Base-by-base conservation (phyloP, 2,329 filamentous ascomycete genomes). In the Colletotrichum tanaceti region DNA sequence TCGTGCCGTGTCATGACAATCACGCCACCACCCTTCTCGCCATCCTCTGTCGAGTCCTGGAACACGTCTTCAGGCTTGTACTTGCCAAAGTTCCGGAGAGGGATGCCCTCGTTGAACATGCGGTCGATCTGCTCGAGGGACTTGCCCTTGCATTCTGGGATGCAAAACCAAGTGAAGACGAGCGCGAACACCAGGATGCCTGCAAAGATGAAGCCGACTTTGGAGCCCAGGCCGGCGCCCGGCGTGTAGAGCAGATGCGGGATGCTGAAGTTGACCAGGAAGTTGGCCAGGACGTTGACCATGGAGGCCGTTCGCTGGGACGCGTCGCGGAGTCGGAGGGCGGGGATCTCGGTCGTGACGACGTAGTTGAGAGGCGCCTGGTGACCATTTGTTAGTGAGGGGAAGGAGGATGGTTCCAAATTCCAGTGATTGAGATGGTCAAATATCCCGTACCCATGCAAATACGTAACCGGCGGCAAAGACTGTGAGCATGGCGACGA, bases 321-420 rank as follows among this genome's bases (percentile, higher is more conserved):
- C 13, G 54, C 68, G 18, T 70, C 64, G 18, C 64, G 58, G 38
- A 70, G 64, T 14, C 59, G 44, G 35, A 68, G 64, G 24, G 68
- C 59, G 1, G 78, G 75, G 10, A 81, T 63, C 61, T 81, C 80
- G 9, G 79, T 75, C 0, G 75, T 73, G 58, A 81, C 73, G 57
- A 79, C 77, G 58, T 81, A 79, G 11, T 74, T 74, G 1, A 79
- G 65, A 5, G 78, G 79, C 3, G 75, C 78, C 28, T 52, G 5
- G 16, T 52, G 5, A 9, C 11, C 10, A 35, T 6, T 13, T 35
- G 18, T 52, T 2, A n/a, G 7, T 32, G 2, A n/a, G n/a, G n/a
- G n/a, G n/a, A n/a, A n/a, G n/a, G n/a, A n/a, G 16, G 10, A 52
- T 6, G 5, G 2, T 6, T n/a, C 28, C 49, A 3, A 2, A 9